A percentile compares a stretch with the other conserved stretches of the same genome.
Conservation (phyloP, 805 yeast genomes). For the Ogataea glucozyma region DNA sequence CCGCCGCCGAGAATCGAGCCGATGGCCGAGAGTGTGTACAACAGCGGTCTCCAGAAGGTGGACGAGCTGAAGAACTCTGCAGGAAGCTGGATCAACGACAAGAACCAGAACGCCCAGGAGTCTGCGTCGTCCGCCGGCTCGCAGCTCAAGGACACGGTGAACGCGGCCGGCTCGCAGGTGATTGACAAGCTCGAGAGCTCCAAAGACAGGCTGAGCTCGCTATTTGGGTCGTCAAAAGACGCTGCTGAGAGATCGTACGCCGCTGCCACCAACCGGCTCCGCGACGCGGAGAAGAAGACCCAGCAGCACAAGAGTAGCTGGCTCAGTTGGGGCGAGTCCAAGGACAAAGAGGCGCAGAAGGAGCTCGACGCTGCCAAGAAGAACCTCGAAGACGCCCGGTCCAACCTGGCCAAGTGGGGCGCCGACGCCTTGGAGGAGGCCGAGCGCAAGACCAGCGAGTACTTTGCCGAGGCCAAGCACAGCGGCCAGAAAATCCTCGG, state of each 20-base stretch:
- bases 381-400: slow-evolving; percentile 37
- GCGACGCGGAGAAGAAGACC: slow-evolving; percentile 37
- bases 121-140: slow-evolving; percentile 13
- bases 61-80: slow-evolving; percentile 26
- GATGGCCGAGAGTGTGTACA: slow-evolving; percentile 14
- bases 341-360: slow-evolving; percentile 37
- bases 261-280: slow-evolving; percentile 27
- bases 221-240: slow-evolving; percentile 24
- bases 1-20: slow-evolving; percentile 25
- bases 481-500: slow-evolving; percentile 17
- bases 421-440: slow-evolving; percentile 25
- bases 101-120: slow-evolving; percentile 19
- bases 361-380: slow-evolving; percentile 38
- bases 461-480: slow-evolving; percentile 12
- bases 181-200: slow-evolving; percentile 17
- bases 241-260: slow-evolving; percentile 29
- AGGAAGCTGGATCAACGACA: slow-evolving; percentile 24
- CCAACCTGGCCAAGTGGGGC: slow-evolving; percentile 27
- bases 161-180: slow-evolving; percentile 18
- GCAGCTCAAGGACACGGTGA: slow-evolving; percentile 14
- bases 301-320: slow-evolving; percentile 36
- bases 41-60: slow-evolving; percentile 21
- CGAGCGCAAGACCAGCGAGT: slow-evolving; percentile 14
- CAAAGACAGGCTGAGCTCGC: slow-evolving; percentile 16
- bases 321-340: slow-evolving; percentile 40